These are phyloP conservation scores for Calocera cornea DNA, from an alignment of 768 basidiomycete species.

Conservation along the genomic window DNA sequence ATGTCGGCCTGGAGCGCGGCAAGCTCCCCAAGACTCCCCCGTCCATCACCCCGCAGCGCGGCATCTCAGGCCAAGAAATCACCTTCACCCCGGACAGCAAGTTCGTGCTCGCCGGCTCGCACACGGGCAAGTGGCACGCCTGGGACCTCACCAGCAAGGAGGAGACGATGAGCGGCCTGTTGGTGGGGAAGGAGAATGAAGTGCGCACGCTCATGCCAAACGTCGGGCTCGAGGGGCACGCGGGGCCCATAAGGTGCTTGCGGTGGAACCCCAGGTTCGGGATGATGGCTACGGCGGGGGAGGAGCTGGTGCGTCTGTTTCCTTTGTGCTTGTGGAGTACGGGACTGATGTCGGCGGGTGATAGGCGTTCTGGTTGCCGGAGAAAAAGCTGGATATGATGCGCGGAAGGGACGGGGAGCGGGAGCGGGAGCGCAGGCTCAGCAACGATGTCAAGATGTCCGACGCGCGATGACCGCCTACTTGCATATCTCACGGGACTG, in stretches of 20 bases:
- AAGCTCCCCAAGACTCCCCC: slow-evolving; percentile 28
- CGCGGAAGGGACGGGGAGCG: slow-evolving; percentile 59
- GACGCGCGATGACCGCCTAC: background rate
- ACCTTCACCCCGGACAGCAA: slow-evolving; percentile 91
- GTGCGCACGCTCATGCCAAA: slow-evolving; percentile 41
- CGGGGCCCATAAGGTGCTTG: slow-evolving; percentile 72
- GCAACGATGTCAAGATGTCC: slow-evolving; percentile 7
- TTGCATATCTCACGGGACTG: no score
- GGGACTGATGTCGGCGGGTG: slow-evolving; percentile 7
- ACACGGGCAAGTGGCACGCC: slow-evolving; percentile 69
- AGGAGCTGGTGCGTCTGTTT: slow-evolving; percentile 53
- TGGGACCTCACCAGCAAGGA: slow-evolving; percentile 65
- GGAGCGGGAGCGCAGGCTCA: slow-evolving; percentile 39
- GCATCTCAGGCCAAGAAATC: slow-evolving; percentile 85
- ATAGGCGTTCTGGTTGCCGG: slow-evolving; percentile 50
- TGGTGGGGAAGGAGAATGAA: slow-evolving; percentile 21
- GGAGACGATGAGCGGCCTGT: slow-evolving; percentile 10
- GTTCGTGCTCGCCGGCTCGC: slow-evolving; percentile 70
- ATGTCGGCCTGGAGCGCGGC: slow-evolving; percentile 66
- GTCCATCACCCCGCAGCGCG: slow-evolving; percentile 52
- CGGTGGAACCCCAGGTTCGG: slow-evolving; percentile 78
- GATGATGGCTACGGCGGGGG: slow-evolving; percentile 77
- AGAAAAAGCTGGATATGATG: slow-evolving; percentile 51
- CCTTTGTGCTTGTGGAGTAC: slow-evolving; percentile 3
- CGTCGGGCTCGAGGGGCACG: slow-evolving; percentile 56